A percentile compares a stretch with the other conserved stretches of the same genome.
phyloP scores from a whole-genome alignment of 345 rosid genomes.

The Linum trigynum region DNA sequence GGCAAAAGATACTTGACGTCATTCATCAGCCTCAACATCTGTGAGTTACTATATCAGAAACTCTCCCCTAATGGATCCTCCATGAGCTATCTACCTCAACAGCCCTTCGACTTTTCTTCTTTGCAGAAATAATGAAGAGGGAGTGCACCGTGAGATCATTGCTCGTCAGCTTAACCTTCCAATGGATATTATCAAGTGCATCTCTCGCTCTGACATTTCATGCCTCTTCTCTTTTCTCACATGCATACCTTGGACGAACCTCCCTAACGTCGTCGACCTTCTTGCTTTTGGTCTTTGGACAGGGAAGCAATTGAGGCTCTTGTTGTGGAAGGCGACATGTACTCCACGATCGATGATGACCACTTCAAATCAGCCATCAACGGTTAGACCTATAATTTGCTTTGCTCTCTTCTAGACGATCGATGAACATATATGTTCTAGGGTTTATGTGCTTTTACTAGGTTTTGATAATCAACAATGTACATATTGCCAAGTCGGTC shows the following conservation, averaged over 20 bases:
- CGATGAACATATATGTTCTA: no score
- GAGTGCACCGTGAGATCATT: constrained; percentile 46
- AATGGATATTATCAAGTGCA: constrained; percentile 48
- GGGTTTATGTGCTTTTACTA: no score
- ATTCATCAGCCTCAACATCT: constrained; percentile 49
- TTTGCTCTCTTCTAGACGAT: not conserved
- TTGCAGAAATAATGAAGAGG: constrained; percentile 47
- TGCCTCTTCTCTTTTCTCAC: not conserved
- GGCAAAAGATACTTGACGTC: constrained; percentile 41
- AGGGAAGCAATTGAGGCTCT: constrained; percentile 61
- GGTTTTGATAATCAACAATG: no score
- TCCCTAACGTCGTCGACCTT: not conserved
- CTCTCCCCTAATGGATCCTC: not conserved
- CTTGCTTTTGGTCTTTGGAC: constrained; percentile 19
- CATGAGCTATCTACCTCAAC: not conserved
- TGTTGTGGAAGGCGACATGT: constrained; percentile 47
- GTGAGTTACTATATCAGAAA: constrained; percentile 39
- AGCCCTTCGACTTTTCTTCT: not conserved
- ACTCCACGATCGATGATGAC: constrained; percentile 54
- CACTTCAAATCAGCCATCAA: constrained; percentile 59
- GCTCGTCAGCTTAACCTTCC: constrained; percentile 55
- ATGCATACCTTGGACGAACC: not conserved
- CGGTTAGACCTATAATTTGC: constrained; percentile 23
- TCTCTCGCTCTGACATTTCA: constrained; percentile 10
- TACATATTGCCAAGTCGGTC: no score